Conservation (phyloP, 1,139 yeast genomes). For the Geotrichum reessii region DNA sequence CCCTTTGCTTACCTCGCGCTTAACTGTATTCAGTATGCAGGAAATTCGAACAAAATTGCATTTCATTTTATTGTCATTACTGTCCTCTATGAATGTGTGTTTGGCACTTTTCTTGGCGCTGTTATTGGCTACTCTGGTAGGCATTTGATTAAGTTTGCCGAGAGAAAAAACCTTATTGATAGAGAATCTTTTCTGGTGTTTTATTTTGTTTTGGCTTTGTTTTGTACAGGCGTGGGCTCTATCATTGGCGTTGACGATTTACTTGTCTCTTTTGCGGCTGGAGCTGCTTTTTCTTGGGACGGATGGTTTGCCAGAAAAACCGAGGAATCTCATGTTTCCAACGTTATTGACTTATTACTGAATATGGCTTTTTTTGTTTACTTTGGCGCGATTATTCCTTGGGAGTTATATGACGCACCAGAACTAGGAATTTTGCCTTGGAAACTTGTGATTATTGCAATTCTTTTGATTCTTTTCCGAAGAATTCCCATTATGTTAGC, state of each 20-base stretch:
- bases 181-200: constrained; percentile 91
- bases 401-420: constrained; percentile 72
- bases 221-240: constrained; percentile 91
- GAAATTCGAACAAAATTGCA: constrained; percentile 62
- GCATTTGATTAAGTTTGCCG: constrained; percentile 73
- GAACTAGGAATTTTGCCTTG: constrained; percentile 69
- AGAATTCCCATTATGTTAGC: constrained; percentile 82
- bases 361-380: constrained; percentile 87
- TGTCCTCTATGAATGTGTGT: constrained; percentile 77
- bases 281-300: constrained; percentile 95
- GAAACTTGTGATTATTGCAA: constrained; percentile 75
- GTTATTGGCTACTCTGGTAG: constrained; percentile 72
- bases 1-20: constrained; percentile 82
- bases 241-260: constrained; percentile 90
- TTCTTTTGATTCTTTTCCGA: constrained; percentile 77
- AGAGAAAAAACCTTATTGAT: constrained; percentile 68
- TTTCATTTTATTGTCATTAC: constrained; percentile 82
- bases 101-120: constrained; percentile 76
- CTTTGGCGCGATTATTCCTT: constrained; percentile 91
- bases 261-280: constrained; percentile 90
- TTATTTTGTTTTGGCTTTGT: constrained; percentile 76
- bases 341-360: constrained; percentile 69
- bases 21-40: constrained; percentile 59
- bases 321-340: constrained; percentile 87
- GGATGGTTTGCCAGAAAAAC: constrained; percentile 87